Evolutionary conservation across 176 grass and related monocot genomes (phyloP).

Genomic region (Oropetium thomaeum): DNA sequence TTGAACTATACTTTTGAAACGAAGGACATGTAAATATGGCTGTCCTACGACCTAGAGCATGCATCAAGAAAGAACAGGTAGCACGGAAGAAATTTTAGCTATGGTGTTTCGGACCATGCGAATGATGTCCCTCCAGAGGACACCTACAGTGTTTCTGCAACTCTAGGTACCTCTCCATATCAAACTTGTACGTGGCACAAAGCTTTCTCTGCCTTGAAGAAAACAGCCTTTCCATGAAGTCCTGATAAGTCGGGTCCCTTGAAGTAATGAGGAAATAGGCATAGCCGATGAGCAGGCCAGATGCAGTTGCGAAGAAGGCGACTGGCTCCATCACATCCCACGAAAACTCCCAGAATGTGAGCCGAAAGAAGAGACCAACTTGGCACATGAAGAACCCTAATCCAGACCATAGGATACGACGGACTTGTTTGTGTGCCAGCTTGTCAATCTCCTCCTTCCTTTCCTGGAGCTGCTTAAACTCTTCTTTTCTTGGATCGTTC

Average conservation of each 20-base stretch:
- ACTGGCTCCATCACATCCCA: slow-evolving; percentile 75
- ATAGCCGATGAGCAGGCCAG: slow-evolving; percentile 46
- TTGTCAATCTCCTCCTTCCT: slow-evolving; percentile 66
- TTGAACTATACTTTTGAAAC: too few relatives aligned
- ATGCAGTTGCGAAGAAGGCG: slow-evolving; percentile 51
- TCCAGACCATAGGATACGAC: slow-evolving; percentile 62
- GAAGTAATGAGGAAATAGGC: slow-evolving; percentile 71
- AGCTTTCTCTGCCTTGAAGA: slow-evolving; percentile 52
- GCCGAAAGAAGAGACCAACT: slow-evolving; percentile 49
- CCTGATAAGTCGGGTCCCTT: slow-evolving; percentile 54
- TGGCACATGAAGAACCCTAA: slow-evolving; percentile 49
- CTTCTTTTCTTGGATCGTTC: slow-evolving; percentile 38
- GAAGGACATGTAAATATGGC: too few relatives aligned
- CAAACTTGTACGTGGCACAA: slow-evolving; percentile 32
- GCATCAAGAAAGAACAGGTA: not conserved
- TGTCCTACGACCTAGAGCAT: too few relatives aligned
- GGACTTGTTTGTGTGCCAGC: slow-evolving; percentile 64
- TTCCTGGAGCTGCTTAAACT: slow-evolving; percentile 44
- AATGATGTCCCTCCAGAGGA: slow-evolving; percentile 32
- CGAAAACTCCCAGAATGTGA: slow-evolving; percentile 68
- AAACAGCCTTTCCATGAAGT: slow-evolving; percentile 54
- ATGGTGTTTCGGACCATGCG: not conserved
- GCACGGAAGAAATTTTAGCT: not conserved
- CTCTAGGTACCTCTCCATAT: slow-evolving; percentile 51
- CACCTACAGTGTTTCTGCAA: slow-evolving; percentile 53